Evolutionary conservation across 75 land plant genomes (phyloP).

Genomic region (Ceratopteris richardii): DNA sequence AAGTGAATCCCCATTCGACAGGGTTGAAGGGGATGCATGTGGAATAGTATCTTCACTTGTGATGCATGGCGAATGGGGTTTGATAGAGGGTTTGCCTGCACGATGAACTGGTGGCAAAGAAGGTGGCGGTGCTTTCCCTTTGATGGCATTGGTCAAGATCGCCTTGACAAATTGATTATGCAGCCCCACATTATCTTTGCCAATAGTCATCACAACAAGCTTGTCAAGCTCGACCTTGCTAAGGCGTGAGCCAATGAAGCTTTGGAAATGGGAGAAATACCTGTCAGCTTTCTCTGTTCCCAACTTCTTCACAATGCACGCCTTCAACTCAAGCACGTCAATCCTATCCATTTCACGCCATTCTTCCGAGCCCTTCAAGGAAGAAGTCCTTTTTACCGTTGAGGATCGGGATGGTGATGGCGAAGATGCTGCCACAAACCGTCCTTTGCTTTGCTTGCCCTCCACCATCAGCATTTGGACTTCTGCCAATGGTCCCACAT

Average conservation of each 20-base stretch:
- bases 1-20: conserved; percentile 34
- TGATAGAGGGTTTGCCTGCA: neutral
- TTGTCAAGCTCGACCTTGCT: conserved; percentile 55
- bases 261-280: conserved; percentile 45
- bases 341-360: conserved; percentile 42
- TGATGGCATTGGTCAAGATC: conserved; percentile 54
- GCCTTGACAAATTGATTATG: conserved; percentile 60
- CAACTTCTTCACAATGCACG: conserved; percentile 35
- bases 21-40: conserved; percentile 12
- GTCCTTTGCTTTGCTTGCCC: no score
- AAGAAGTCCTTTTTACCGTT: conserved; percentile 4
- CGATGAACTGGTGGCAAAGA: conserved; percentile 7
- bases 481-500: no score
- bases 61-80: neutral
- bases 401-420: neutral
- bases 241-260: conserved; percentile 28
- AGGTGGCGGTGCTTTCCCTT: conserved; percentile 31
- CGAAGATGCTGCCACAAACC: neutral
- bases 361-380: conserved; percentile 3
- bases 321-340: conserved; percentile 48
- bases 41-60: neutral
- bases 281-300: conserved; percentile 44
- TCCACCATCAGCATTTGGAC: no score
- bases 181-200: conserved; percentile 62
- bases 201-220: conserved; percentile 41